phyloP scores from a whole-genome alignment of 805 yeast genomes.

The Zygosaccharomyces rouxii region DNA sequence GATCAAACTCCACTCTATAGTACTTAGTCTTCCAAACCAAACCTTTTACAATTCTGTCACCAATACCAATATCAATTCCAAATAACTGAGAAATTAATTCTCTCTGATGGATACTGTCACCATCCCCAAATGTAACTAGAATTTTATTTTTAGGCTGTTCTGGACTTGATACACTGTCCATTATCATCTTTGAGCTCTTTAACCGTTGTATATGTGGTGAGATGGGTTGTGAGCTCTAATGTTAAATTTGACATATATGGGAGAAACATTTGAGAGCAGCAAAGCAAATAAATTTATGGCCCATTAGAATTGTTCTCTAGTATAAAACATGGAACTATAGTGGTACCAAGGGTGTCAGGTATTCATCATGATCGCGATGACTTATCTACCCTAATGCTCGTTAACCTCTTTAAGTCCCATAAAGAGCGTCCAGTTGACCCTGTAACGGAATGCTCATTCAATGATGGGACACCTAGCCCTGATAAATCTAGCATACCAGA shows the following conservation, averaged over 20 bases:
- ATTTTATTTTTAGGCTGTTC: conserved; percentile 12
- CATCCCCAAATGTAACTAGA: conserved; percentile 8
- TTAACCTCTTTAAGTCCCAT: background rate
- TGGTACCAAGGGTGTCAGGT: background rate
- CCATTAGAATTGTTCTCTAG: background rate
- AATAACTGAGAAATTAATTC: conserved; percentile 5
- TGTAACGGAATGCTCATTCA: background rate
- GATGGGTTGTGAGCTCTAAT: background rate
- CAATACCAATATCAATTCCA: conserved; percentile 3
- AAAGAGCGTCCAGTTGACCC: no score
- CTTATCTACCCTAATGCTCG: background rate
- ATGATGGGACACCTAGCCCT: background rate
- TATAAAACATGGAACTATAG: background rate
- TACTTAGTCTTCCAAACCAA: conserved; percentile 33
- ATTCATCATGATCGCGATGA: background rate
- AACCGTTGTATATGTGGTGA: background rate
- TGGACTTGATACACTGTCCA: background rate
- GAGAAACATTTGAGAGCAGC: background rate
- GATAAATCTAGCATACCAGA: background rate
- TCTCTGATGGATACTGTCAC: background rate
- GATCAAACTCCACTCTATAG: conserved; percentile 28
- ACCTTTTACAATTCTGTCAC: conserved; percentile 17
- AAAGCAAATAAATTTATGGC: background rate
- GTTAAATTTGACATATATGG: background rate
- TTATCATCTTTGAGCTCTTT: background rate